Conservation (phyloP, 1,139 yeast species). For the Trichomonascaceae sp. region DNA sequence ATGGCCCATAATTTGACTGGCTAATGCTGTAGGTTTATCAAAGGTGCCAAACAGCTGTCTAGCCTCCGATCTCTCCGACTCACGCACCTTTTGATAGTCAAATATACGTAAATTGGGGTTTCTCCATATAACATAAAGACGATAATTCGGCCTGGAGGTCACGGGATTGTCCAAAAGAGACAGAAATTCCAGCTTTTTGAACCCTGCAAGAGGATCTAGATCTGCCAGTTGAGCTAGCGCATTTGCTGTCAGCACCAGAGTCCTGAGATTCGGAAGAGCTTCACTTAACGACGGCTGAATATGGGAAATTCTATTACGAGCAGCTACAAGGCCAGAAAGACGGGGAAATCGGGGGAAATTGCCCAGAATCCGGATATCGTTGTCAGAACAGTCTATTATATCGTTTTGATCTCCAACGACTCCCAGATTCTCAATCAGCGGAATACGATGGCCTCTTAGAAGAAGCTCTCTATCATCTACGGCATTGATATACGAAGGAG, state of each 20-base stretch:
- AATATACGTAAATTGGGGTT: conserved; percentile 57
- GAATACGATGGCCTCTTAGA: conserved; percentile 38
- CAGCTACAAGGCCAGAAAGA: conserved; percentile 48
- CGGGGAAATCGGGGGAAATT: conserved; percentile 45
- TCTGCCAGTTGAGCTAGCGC: conserved; percentile 39
- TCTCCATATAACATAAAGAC: conserved; percentile 54
- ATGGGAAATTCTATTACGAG: conserved; percentile 48
- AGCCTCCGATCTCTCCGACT: conserved; percentile 46
- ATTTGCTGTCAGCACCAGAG: conserved; percentile 52
- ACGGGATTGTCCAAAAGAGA: conserved; percentile 60
- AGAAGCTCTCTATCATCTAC: conserved; percentile 40
- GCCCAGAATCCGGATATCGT: conserved; percentile 50
- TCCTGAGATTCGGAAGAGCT: conserved; percentile 41
- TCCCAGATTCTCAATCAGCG: conserved; percentile 41
- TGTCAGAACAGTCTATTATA: conserved; percentile 62
- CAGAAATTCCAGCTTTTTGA: conserved; percentile 42
- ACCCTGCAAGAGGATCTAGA: conserved; percentile 35
- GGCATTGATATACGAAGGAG: conserved; percentile 48
- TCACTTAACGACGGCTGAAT: conserved; percentile 35
- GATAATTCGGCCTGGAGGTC: conserved; percentile 46
- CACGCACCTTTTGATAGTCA: conserved; percentile 60
- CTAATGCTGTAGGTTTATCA: conserved; percentile 31
- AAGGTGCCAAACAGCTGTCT: conserved; percentile 41
- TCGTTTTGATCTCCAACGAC: conserved; percentile 41
- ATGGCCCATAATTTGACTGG: conserved; percentile 25